phyloP scores from a whole-genome alignment of 164 flowering plant species.

The Vitis cinerea region DNA sequence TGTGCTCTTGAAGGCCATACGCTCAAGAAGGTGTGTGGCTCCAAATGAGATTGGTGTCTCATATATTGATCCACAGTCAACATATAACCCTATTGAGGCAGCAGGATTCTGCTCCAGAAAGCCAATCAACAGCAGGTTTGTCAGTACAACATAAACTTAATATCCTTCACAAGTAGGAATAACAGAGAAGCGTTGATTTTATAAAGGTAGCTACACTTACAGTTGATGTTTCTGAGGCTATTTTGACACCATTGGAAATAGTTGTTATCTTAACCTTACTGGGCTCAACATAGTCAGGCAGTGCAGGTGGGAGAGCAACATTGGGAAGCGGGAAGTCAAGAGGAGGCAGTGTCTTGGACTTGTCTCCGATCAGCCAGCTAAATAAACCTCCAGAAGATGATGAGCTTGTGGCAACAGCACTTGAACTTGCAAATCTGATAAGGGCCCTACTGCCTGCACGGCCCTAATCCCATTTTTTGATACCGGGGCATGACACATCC shows the following conservation, averaged over 20 bases:
- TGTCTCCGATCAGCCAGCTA: slow-evolving; percentile 76
- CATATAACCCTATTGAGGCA: slow-evolving; percentile 81
- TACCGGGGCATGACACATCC: not conserved
- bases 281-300: slow-evolving; percentile 82
- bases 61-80: slow-evolving; percentile 81
- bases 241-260: slow-evolving; percentile 75
- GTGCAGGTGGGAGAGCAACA: slow-evolving; percentile 56
- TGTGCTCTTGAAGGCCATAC: slow-evolving; percentile 92
- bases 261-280: slow-evolving; percentile 76
- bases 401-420: slow-evolving; percentile 37
- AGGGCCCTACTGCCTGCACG: slow-evolving; percentile 22
- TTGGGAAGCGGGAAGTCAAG: slow-evolving; percentile 69
- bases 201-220: slow-evolving; percentile 31
- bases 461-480: slow-evolving; percentile 30
- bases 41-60: slow-evolving; percentile 67
- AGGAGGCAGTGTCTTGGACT: slow-evolving; percentile 46
- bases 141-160: not conserved
- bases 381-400: slow-evolving; percentile 66
- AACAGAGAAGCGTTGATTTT: not conserved
- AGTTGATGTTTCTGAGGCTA: slow-evolving; percentile 82
- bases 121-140: not conserved
- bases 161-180: not conserved
- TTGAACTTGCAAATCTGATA: slow-evolving; percentile 57
- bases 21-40: slow-evolving; percentile 73
- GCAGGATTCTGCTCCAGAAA: slow-evolving; percentile 54